Conservation (phyloP, 176 grass and related monocot genomes). For the Ensete glaucum region DNA sequence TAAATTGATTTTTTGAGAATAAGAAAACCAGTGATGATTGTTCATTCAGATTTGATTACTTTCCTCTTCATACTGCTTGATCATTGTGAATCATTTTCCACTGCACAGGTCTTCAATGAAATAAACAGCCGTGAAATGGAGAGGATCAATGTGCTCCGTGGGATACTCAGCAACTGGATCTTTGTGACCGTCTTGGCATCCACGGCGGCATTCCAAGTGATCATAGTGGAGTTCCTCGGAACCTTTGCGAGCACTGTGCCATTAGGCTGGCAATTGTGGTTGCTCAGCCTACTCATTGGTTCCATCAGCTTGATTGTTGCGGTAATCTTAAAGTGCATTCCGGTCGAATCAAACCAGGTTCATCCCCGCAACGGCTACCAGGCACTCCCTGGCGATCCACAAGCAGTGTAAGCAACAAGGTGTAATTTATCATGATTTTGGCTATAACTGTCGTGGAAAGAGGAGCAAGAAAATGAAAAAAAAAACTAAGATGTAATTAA, state of each 20-base stretch:
- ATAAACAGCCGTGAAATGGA: constrained; percentile 96
- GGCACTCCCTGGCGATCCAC: constrained; percentile 47
- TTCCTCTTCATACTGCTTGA: background rate
- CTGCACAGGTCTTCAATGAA: constrained; percentile 80
- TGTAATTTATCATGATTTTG: no score
- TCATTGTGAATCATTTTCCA: background rate
- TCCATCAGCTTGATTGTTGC: constrained; percentile 66
- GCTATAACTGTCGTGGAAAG: no score
- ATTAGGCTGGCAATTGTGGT: constrained; percentile 58
- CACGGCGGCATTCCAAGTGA: constrained; percentile 65
- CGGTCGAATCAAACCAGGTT: constrained; percentile 30
- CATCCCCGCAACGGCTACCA: constrained; percentile 41
- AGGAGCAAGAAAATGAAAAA: no score
- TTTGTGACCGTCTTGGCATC: constrained; percentile 44
- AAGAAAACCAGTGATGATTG: background rate
- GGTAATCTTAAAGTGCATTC: constrained; percentile 79
- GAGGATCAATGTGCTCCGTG: constrained; percentile 75
- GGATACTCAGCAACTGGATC: constrained; percentile 62
- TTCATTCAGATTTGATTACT: background rate
- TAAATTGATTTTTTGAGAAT: background rate
- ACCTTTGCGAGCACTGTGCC: constrained; percentile 72
- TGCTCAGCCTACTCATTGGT: constrained; percentile 59
- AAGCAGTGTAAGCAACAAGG: constrained; percentile 36
- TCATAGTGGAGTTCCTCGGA: constrained; percentile 88
- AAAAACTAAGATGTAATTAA: no score